Percentiles rank a stretch among this genome's conserved stretches.
These are phyloP conservation scores for Sporothrix luriei DNA, from an alignment of 2,329 filamentous ascomycete species.

Conservation along the genomic window DNA sequence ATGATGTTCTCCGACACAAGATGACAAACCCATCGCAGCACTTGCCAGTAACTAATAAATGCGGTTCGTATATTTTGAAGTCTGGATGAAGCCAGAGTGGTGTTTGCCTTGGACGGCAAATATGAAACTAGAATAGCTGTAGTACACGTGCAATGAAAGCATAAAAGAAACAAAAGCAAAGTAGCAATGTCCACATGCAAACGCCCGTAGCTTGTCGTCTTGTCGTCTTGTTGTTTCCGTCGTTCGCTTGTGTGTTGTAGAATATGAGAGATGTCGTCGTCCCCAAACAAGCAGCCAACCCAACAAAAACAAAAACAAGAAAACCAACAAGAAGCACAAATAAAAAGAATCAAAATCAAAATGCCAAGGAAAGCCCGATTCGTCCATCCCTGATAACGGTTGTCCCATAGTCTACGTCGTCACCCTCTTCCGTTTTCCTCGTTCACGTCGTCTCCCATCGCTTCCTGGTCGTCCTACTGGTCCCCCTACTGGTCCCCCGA, in stretches of 20 bases:
- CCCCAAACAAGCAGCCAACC: neutral
- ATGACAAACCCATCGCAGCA: neutral
- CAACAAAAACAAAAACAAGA: neutral
- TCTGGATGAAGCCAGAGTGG: too few species aligned
- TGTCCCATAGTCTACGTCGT: neutral
- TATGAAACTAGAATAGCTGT: neutral
- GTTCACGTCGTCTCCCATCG: neutral
- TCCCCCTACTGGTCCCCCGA: conserved; percentile 15
- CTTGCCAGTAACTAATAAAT: neutral
- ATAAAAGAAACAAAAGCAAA: neutral
- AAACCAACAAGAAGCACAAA: neutral
- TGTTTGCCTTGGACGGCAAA: neutral
- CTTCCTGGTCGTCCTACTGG: neutral
- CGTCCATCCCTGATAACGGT: neutral
- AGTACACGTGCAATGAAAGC: neutral
- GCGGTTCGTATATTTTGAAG: conserved; percentile 8
- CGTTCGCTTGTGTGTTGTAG: conserved; percentile 26
- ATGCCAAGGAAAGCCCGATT: neutral
- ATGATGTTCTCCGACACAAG: neutral
- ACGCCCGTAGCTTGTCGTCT: conserved; percentile 20
- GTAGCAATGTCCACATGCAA: conserved; percentile 1
- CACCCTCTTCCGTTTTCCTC: neutral
- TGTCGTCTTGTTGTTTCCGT: conserved; percentile 18
- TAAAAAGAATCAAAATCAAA: conserved; percentile 12
- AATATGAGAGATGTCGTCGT: conserved; percentile 14